Evolutionary conservation across 495 filamentous ascomycete species (phyloP), one percentile per base, ranked within the genome.

Genomic region (Penicillium desertorum): DNA sequence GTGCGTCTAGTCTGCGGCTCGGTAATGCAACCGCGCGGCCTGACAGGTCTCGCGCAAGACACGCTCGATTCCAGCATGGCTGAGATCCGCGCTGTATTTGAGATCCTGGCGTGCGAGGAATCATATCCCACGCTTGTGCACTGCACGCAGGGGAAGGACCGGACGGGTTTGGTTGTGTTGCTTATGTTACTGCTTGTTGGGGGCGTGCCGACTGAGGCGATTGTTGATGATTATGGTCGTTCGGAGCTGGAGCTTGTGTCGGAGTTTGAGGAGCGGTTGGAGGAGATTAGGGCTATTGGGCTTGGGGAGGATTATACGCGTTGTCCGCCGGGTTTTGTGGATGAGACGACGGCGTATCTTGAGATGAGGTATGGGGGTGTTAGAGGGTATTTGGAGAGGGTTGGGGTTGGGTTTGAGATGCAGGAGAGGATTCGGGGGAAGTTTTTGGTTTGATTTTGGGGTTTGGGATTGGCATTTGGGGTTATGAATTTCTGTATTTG

Each of bases 141-240:
- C 74, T 95, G 91, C 72, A 92, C 90, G 4, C 89, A 94, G 65
- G 91, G 91, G 36, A 96, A 96, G 64, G 91, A 95, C 66, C 82
- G 90, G 0, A 94, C 91, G 0, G 91, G 91, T 0, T 73, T 94
- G 3, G 74, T 89, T 22, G 70, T 90, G n/a, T 70, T 86, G 11
- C 74, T 95, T 19, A 62, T 81, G 0, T 69, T 92, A 1, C 65
- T 92, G 29, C 68, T 88, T 3, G 76, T 85, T 4, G 67, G 72
- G 5, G 60, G 71, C 10, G 79, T 89, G 0, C 81, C 83, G 0
- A 48, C 74, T 0, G 72, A 77, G 0, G 84, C 83, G 0, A 81
- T 94, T 16, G 65, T 70, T 12, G 65, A 82, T 51, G 91, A 94
- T 68, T 95, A 93, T 69, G 66, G 83, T 19, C 77, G 79, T 10